Evolutionary conservation across 2,329 filamentous ascomycete genomes (phyloP), one percentile per base, ranked within the genome.

Genomic region (Talaromyces sp.): DNA sequence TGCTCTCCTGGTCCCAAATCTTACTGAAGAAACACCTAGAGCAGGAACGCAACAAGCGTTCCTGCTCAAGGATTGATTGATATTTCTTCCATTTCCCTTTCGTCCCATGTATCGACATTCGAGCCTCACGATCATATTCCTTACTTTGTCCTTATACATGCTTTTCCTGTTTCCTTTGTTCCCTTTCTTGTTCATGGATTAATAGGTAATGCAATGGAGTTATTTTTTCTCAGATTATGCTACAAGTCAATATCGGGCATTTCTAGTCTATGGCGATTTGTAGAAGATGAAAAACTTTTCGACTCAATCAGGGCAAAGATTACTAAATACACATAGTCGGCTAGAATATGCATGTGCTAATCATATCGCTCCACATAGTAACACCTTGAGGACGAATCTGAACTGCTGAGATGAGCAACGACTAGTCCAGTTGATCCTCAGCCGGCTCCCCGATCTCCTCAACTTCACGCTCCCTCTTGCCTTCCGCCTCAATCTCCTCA

Each of bases 401-500:
- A 18, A n/a, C 16, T 9, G 8, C 11, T 14, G 14, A 37, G 18
- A 21, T 50, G 31, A 3, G 2, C 63, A 75, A 64, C 50, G 72
- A 25, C 72, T 57, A 64, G 28, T 64, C 63, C 35, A 63, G 25
- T 23, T 63, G 62, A 50, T 63, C 62, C 35, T 84, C 71, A 74
- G 79, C 68, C 73, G 83, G 78, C 67, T 84, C 67, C 75, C 81
- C 75, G 73, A 82, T 76, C 69, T 80, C 69, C 78, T 84, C 69
- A 75, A 80, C 72, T 85, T 82, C 63, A 85, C 82, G 75, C 88
- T 65, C 57, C 31, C 60, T 65, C 62, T 70, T 75, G 16, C 70
- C 82, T 66, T 84, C 80, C 28, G 84, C 82, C 74, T 92, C 88
- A 64, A 96, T 84, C 67, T 92, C 86, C 78, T 90, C 88, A 69